phyloP scores from a whole-genome alignment of 345 rosid genomes.

The Cardamine occulta region DNA sequence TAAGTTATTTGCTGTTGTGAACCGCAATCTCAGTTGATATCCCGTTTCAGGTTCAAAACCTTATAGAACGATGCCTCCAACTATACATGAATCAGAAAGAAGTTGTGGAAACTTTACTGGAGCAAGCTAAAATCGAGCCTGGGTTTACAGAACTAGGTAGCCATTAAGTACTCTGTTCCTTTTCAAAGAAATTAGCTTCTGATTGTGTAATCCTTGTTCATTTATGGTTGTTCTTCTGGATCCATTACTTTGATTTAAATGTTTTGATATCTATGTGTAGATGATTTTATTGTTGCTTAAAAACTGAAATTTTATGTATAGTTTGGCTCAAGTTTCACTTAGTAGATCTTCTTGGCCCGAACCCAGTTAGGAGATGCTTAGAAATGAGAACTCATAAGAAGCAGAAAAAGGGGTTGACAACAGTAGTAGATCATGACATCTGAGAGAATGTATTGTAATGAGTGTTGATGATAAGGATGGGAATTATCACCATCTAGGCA shows the following conservation, averaged over 20 bases:
- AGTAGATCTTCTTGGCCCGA: neutral
- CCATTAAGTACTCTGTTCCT: slow-evolving; percentile 8
- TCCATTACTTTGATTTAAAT: neutral
- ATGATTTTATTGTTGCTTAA: neutral
- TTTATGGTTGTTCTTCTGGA: neutral
- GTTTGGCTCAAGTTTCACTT: neutral
- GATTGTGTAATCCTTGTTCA: neutral
- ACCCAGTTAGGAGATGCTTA: neutral
- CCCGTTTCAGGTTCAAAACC: slow-evolving; percentile 81
- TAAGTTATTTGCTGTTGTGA: slow-evolving; percentile 10
- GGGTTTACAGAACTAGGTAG: slow-evolving; percentile 96
- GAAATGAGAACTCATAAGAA: neutral
- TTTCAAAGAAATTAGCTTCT: neutral
- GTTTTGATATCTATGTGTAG: neutral
- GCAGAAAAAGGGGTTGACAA: neutral
- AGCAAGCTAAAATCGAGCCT: slow-evolving; percentile 93
- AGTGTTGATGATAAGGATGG: neutral
- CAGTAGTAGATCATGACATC: neutral
- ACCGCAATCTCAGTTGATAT: slow-evolving; percentile 3
- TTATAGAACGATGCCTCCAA: slow-evolving; percentile 94
- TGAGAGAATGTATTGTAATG: slow-evolving; percentile 8
- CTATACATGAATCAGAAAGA: slow-evolving; percentile 95
- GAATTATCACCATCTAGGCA: too few species aligned
- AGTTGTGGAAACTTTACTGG: slow-evolving; percentile 84
- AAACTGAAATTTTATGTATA: neutral